phyloP scores from a whole-genome alignment of 2,329 filamentous ascomycete species.

The Colletotrichum lindemuthianum region DNA sequence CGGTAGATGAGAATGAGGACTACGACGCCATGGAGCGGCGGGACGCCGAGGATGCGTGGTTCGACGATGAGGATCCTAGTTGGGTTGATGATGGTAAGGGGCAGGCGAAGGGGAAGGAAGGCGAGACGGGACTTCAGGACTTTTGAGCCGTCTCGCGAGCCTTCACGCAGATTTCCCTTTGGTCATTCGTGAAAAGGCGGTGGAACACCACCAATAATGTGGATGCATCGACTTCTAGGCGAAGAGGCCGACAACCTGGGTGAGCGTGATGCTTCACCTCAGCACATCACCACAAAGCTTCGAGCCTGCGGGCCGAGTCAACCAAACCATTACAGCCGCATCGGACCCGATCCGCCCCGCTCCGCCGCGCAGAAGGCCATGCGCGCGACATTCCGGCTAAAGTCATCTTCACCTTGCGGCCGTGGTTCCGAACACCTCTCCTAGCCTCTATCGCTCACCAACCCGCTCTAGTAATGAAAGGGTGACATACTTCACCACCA shows the following conservation, averaged over 20 bases:
- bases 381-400: conserved; percentile 5
- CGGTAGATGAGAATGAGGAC: conserved; percentile 77
- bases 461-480: too few relatives aligned
- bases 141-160: conserved; percentile 57
- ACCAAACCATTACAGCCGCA: too few relatives aligned
- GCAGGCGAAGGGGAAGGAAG: conserved; percentile 43
- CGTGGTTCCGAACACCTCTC: too few relatives aligned
- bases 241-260: too few relatives aligned
- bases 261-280: too few relatives aligned
- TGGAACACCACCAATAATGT: too few relatives aligned
- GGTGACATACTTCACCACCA: too few relatives aligned
- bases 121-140: conserved; percentile 79
- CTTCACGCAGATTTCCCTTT: background rate
- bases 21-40: conserved; percentile 71
- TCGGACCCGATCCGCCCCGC: too few relatives aligned
- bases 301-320: too few relatives aligned
- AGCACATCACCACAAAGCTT: too few relatives aligned
- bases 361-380: background rate
- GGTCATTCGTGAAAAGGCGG: background rate
- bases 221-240: too few relatives aligned
- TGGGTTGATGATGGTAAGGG: conserved; percentile 64
- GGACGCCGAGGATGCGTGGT: conserved; percentile 79
- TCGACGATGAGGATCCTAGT: conserved; percentile 79
- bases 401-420: background rate
- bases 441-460: too few relatives aligned